phyloP scores from a whole-genome alignment of 108 stramenopile species.

The Aurantiochytrium sp. region DNA sequence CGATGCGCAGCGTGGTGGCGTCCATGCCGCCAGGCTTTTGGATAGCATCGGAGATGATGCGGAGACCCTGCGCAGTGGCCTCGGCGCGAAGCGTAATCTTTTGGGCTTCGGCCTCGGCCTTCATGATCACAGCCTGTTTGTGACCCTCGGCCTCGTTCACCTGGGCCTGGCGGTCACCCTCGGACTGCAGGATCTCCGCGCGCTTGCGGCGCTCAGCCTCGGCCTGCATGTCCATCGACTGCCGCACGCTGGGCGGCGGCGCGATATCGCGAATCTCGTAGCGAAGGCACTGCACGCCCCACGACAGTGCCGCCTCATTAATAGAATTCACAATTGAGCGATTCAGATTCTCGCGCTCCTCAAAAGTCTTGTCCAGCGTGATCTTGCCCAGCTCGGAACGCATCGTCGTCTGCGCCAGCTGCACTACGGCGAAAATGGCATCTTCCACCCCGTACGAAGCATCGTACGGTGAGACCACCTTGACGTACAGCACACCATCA shows the following conservation, averaged over 20 bases:
- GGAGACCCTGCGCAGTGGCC: constrained; percentile 16
- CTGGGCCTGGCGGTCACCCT: constrained; percentile 20
- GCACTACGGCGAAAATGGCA: constrained; percentile 16
- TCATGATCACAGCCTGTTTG: not conserved
- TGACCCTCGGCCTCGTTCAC: constrained; percentile 18
- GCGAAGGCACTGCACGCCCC: constrained; percentile 25
- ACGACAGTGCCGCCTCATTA: constrained; percentile 20
- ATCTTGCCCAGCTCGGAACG: constrained; percentile 27
- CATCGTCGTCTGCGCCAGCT: constrained; percentile 33
- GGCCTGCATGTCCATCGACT: constrained; percentile 31
- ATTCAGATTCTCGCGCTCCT: constrained; percentile 24
- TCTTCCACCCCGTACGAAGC: constrained; percentile 28
- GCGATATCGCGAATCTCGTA: constrained; percentile 31
- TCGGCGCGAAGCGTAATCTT: not conserved
- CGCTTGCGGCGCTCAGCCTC: constrained; percentile 28
- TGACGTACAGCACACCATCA: constrained; percentile 25
- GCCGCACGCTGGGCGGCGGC: constrained; percentile 8
- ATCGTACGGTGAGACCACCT: not conserved
- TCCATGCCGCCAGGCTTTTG: not conserved
- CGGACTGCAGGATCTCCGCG: constrained; percentile 22
- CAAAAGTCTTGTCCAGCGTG: constrained; percentile 28
- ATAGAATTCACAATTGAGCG: not conserved
- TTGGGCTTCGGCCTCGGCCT: constrained; percentile 25
- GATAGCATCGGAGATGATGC: not conserved
- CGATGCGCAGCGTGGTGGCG: constrained; percentile 15